Percentiles rank a stretch among this genome's conserved stretches.
These are phyloP conservation scores for Kluyveromyces dobzhanskii DNA, from an alignment of 805 yeast species.

Conservation along the genomic window DNA sequence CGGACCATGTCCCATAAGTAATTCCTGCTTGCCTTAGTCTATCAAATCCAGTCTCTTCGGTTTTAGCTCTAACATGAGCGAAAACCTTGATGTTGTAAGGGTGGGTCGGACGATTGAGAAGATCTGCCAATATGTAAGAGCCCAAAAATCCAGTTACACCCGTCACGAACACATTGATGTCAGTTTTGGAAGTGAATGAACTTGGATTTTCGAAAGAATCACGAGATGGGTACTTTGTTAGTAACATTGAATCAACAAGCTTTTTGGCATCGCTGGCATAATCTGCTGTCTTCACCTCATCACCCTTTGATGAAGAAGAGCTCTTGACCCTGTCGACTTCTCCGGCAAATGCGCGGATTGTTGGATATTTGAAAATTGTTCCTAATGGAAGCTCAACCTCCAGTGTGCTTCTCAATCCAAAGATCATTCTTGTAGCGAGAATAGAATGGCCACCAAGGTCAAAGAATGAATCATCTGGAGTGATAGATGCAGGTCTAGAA, in stretches of 20 bases:
- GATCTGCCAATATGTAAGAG: constrained; percentile 72
- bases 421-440: constrained; percentile 93
- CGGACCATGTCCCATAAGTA: constrained; percentile 64
- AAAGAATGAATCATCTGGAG: constrained; percentile 82
- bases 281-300: constrained; percentile 30
- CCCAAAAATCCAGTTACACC: constrained; percentile 98
- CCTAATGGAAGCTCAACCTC: constrained; percentile 83
- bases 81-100: constrained; percentile 44
- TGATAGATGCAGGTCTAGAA: constrained; percentile 67
- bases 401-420: constrained; percentile 72
- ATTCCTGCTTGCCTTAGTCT: constrained; percentile 68
- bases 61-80: constrained; percentile 88
- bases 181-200: constrained; percentile 20
- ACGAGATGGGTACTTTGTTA: constrained; percentile 38
- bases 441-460: constrained; percentile 98
- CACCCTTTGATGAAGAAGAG: constrained; percentile 16
- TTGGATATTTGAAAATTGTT: constrained; percentile 81
- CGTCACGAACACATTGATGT: constrained; percentile 68
- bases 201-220: constrained; percentile 20
- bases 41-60: constrained; percentile 58
- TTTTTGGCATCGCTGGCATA: constrained; percentile 72
- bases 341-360: constrained; percentile 67
- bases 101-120: constrained; percentile 47
- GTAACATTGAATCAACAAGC: constrained; percentile 35
- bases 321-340: constrained; percentile 53